These are phyloP conservation scores for Phytophthora melonis DNA, from an alignment of 352 stramenopile genomes.

Conservation along the genomic window DNA sequence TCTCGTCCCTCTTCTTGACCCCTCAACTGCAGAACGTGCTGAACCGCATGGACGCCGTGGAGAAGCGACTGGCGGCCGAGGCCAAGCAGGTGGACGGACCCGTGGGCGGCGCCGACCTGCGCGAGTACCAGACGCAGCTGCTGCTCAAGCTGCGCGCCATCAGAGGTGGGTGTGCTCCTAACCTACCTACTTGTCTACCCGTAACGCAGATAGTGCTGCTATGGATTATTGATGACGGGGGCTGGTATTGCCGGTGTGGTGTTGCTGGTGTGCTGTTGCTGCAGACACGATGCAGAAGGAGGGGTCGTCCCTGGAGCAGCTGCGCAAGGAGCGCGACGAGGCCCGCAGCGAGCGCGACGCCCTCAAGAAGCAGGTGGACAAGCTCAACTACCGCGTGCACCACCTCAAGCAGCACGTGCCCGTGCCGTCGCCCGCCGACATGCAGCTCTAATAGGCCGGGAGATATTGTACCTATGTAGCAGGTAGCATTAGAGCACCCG, in stretches of 20 bases:
- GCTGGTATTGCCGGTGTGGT: neutral
- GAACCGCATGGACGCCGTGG: slow-evolving; percentile 52
- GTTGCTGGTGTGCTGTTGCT: slow-evolving; percentile 1
- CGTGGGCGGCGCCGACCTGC: slow-evolving; percentile 68
- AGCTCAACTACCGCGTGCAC: slow-evolving; percentile 83
- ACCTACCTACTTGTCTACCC: too few relatives aligned
- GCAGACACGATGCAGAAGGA: slow-evolving; percentile 74
- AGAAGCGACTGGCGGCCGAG: slow-evolving; percentile 52
- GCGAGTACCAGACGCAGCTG: slow-evolving; percentile 74
- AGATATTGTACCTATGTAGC: too few relatives aligned
- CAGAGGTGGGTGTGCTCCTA: slow-evolving; percentile 36
- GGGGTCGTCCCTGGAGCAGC: slow-evolving; percentile 65
- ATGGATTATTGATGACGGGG: too few relatives aligned
- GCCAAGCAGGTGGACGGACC: slow-evolving; percentile 57
- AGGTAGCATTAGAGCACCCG: too few relatives aligned
- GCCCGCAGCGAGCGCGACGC: slow-evolving; percentile 65
- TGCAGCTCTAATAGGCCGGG: slow-evolving; percentile 19
- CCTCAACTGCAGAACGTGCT: slow-evolving; percentile 50
- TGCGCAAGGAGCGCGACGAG: slow-evolving; percentile 70
- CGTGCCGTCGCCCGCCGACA: slow-evolving; percentile 43
- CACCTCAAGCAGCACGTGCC: slow-evolving; percentile 81
- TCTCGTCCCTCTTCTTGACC: neutral
- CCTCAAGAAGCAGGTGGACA: slow-evolving; percentile 77
- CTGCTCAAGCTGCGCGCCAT: slow-evolving; percentile 71
- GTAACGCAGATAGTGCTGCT: too few relatives aligned